Evolutionary conservation across 2,329 filamentous ascomycete species (phyloP), one percentile per base, ranked within the genome.

Genomic region (Exophiala phaeomuriformis): DNA sequence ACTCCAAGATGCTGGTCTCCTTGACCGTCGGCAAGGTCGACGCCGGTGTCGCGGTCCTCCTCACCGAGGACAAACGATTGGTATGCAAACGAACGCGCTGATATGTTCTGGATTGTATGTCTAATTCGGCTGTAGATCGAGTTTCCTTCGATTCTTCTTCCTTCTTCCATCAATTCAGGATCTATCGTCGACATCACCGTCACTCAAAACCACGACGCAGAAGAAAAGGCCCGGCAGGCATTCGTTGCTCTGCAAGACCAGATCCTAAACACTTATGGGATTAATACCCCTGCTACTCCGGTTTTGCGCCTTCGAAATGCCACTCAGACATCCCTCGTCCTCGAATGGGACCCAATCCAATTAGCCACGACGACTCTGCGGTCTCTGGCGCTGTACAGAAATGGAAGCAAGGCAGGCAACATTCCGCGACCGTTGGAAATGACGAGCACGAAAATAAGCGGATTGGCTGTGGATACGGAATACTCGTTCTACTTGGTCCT

Each of bases 11-110:
- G 93, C 80, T 97, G 67, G 88, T 98, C 73, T 97, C 93, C 63
- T 80, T 98, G 69, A 97, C 91, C 47, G 93, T 98, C 72, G 93
- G 93, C 77, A 98, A 98, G 77, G 93, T 98, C 73, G 93, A 98
- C 73, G 93, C 93, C 66, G 93, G 93, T 73, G 91, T 98, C 68
- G 95, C 93, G 47, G 93, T 98, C 58, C 84, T 98, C 51, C 77
- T 98, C 67, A 98, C 93, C 45, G 87, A 95, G 68, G 93, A 98
- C 72, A 97, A 97, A 74, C 85, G 93, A 68, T 80, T 98, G 65
- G 91, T 96, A 82, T 67, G 84, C 71, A 57, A 30, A 27, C 12
- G 10, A 12, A 35, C 29, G 32, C 30, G 12, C 5, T 27, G 10
- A 35, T 31, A 27, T 44, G 47, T 31, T 8, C 35, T 44, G 29